Base-by-base conservation (phyloP, 2,329 filamentous ascomycete genomes). In the Passalora sequoiae region DNA sequence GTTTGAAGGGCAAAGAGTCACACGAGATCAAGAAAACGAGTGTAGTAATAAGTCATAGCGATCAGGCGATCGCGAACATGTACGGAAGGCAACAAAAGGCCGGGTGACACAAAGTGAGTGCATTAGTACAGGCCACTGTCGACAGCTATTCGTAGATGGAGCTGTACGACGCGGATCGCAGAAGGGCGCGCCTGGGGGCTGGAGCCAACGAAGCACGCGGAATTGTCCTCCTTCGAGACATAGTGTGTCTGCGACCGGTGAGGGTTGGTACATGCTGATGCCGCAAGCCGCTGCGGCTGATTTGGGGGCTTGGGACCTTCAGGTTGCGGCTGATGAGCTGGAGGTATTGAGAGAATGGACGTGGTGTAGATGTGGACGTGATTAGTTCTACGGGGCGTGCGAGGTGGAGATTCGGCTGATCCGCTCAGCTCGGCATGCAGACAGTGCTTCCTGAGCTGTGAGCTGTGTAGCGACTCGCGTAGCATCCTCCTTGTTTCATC, bases 231-330 rank as follows among this genome's bases (percentile, higher is more conserved):
- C 9, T 33, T 2, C 15, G 31, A 33, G 31, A 33, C 31, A 33
- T 33, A 2, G n/a, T 19, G 4, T 17, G 31, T 17, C 31, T 19
- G n/a, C n/a, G 31, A 33, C 31, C 31, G 31, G 32, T 36, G 32
- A 36, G 19, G 19, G 13, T 36, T 13, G n/a, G 20, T 16, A 36
- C 19, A 36, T 36, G 32, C 32, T 36, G 32, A 21, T 36, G 32
- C 32, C 20, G 6, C 6, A 36, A 36, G 32, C 32, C 17, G 32
- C 32, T 22, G 17, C 32, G 32, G 32, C 32, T 36, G 32, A 36
- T 12, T 12, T 36, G 32, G 22, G 12, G 32, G n/a, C n/a, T n/a
- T n/a, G n/a, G n/a, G n/a, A n/a, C n/a, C n/a, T n/a, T n/a, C n/a
- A n/a, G n/a, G n/a, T n/a, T n/a, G n/a, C n/a, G n/a, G n/a, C n/a